These are phyloP conservation scores for Sporothrix schenckii DNA, from an alignment of 2,329 filamentous ascomycete genomes.

Conservation along the genomic window DNA sequence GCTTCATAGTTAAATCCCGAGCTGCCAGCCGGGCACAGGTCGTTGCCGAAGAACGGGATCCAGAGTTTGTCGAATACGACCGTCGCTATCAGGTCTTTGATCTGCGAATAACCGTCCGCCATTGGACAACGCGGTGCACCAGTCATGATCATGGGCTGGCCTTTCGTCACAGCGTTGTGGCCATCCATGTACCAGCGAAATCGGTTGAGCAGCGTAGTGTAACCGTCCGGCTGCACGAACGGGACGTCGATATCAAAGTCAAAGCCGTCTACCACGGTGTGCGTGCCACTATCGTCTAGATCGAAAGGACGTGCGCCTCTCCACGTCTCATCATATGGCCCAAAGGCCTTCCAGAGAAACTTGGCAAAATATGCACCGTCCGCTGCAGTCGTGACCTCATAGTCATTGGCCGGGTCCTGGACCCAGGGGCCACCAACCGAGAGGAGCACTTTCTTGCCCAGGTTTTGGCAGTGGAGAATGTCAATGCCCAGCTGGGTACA, in stretches of 20 bases:
- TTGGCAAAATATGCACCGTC: conserved; percentile 29
- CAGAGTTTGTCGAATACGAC: conserved; percentile 24
- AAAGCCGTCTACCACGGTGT: conserved; percentile 27
- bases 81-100: conserved; percentile 13
- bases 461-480: conserved; percentile 27
- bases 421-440: conserved; percentile 24
- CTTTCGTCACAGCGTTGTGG: background rate
- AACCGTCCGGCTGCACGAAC: background rate
- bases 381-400: conserved; percentile 25
- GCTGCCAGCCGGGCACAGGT: conserved; percentile 16
- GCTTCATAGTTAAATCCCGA: conserved; percentile 22
- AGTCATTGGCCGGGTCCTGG: conserved; percentile 10
- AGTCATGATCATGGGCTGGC: conserved; percentile 18
- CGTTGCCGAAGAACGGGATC: conserved; percentile 28
- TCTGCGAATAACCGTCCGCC: conserved; percentile 15
- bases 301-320: conserved; percentile 27
- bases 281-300: background rate
- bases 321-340: conserved; percentile 5
- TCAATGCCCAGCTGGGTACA: conserved; percentile 10
- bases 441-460: conserved; percentile 22
- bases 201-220: conserved; percentile 20
- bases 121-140: conserved; percentile 24
- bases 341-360: conserved; percentile 27
- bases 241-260: conserved; percentile 28
- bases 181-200: conserved; percentile 14